These are phyloP conservation scores for Protomyces macrosporus DNA, from an alignment of 1,139 yeast genomes.

Conservation along the genomic window DNA sequence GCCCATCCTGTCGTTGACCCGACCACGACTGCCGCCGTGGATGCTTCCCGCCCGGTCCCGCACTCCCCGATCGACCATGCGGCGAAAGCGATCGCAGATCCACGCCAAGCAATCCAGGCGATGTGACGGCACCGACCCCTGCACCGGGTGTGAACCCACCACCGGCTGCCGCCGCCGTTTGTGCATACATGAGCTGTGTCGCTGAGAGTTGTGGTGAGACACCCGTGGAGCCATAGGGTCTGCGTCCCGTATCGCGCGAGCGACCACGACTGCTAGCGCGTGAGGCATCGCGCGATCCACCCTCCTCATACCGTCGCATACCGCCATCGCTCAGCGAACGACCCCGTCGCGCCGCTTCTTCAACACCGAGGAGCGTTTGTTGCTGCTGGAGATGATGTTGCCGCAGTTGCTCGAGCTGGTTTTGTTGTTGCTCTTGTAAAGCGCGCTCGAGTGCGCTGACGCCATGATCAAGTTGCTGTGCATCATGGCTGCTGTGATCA, in stretches of 20 bases:
- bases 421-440: background rate
- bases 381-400: background rate
- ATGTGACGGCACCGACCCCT: background rate
- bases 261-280: background rate
- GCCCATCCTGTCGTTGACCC: background rate
- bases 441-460: background rate
- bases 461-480: background rate
- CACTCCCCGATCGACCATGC: background rate
- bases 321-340: background rate
- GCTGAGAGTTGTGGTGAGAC: background rate
- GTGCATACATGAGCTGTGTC: too few relatives aligned
- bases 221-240: background rate
- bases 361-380: background rate
- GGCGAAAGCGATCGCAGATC: background rate
- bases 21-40: conserved; percentile 13
- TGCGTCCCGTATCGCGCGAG: background rate
- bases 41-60: background rate
- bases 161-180: too few relatives aligned
- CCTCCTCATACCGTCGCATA: background rate
- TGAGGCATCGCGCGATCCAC: background rate
- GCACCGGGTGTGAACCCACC: background rate
- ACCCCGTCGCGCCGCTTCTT: background rate
- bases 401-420: background rate
- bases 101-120: background rate
- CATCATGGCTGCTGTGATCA: background rate